These are phyloP conservation scores for Ramalina peruviana DNA, from an alignment of 495 filamentous ascomycete genomes.

Conservation along the genomic window DNA sequence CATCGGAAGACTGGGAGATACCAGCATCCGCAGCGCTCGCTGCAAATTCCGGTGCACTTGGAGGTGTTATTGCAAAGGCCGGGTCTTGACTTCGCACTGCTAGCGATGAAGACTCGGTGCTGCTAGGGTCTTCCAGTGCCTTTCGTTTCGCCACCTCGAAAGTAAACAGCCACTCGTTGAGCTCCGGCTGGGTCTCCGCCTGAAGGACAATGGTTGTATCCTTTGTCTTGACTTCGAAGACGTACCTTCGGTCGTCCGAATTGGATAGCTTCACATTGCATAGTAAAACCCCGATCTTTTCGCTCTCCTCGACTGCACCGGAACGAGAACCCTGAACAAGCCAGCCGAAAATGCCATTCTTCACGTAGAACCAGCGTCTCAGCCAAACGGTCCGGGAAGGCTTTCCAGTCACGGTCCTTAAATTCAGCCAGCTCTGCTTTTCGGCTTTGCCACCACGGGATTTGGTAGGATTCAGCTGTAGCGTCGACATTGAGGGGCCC, in stretches of 20 bases:
- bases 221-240: conserved; percentile 98
- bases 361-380: conserved; percentile 86
- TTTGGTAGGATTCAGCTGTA: conserved; percentile 27
- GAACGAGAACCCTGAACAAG: conserved; percentile 73
- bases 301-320: conserved; percentile 84
- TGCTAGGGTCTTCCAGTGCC: conserved; percentile 66
- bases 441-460: conserved; percentile 30
- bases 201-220: conserved; percentile 80
- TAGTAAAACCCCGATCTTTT: conserved; percentile 87
- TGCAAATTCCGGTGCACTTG: conserved; percentile 77
- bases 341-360: conserved; percentile 92
- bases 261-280: conserved; percentile 84
- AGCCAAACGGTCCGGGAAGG: conserved; percentile 79
- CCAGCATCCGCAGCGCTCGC: conserved; percentile 59
- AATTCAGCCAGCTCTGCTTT: conserved; percentile 91
- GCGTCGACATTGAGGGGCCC: conserved; percentile 43
- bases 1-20: conserved; percentile 37
- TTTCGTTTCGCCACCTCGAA: conserved; percentile 90
- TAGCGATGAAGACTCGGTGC: conserved; percentile 42
- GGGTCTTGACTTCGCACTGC: conserved; percentile 50
- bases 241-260: conserved; percentile 86
- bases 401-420: conserved; percentile 73
- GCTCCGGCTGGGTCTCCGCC: conserved; percentile 78
- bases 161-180: conserved; percentile 81
- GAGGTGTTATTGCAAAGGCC: conserved; percentile 83